Evolutionary conservation across 2,329 filamentous ascomycete genomes (phyloP).

Genomic region (Tricladium varicosporioides): DNA sequence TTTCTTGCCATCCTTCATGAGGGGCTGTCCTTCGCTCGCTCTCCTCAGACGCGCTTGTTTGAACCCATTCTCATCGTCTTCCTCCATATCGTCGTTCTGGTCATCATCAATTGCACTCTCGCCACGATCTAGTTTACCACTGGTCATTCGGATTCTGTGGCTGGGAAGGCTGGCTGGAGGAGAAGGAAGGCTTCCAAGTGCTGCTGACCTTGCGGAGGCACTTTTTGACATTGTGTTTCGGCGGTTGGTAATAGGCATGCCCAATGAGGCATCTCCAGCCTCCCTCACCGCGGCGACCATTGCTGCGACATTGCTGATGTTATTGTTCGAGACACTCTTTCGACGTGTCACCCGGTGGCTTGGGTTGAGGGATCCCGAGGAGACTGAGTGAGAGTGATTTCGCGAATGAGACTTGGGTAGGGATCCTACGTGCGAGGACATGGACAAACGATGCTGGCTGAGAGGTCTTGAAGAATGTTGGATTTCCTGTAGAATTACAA

Average conservation of each 20-base stretch:
- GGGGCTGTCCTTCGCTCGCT: conserved; percentile 84
- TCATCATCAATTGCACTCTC: conserved; percentile 71
- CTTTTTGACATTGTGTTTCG: conserved; percentile 70
- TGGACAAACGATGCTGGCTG: conserved; percentile 58
- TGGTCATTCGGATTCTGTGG: conserved; percentile 46
- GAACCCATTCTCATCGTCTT: conserved; percentile 38
- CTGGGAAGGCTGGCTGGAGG: conserved; percentile 68
- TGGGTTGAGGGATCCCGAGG: conserved; percentile 72
- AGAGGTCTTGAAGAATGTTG: conserved; percentile 66
- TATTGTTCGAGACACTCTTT: conserved; percentile 85
- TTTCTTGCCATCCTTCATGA: conserved; percentile 77
- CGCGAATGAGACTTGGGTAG: conserved; percentile 51
- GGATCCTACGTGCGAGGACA: conserved; percentile 57
- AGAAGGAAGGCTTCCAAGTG: conserved; percentile 57
- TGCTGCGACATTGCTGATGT: conserved; percentile 70
- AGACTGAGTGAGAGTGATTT: conserved; percentile 78
- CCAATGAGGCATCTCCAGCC: conserved; percentile 54
- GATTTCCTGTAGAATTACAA: conserved; percentile 52
- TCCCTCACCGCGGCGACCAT: conserved; percentile 72
- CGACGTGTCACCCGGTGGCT: conserved; percentile 85
- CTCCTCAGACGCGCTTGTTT: conserved; percentile 53
- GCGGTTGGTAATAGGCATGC: conserved; percentile 58
- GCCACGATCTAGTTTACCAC: conserved; percentile 48
- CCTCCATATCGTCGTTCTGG: conserved; percentile 56
- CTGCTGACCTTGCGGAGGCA: conserved; percentile 50